These are phyloP conservation scores for Metarhizium anisopliae DNA, from an alignment of 2,329 filamentous ascomycete species.

Conservation along the genomic window DNA sequence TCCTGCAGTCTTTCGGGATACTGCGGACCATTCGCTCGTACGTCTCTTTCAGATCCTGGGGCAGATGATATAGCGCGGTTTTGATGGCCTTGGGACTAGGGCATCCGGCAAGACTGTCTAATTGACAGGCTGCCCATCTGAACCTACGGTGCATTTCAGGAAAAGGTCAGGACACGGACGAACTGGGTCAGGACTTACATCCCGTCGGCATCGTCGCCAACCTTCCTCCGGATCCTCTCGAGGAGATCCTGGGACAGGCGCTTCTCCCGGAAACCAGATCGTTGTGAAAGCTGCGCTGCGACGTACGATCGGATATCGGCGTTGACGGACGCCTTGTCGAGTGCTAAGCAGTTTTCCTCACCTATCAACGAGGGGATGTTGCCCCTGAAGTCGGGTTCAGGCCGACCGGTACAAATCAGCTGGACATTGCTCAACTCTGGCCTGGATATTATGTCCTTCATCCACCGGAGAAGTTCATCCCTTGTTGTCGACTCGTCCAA, in stretches of 20 bases:
- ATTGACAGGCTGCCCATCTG: constrained; percentile 18
- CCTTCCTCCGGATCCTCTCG: constrained; percentile 4
- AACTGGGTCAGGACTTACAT: constrained; percentile 10
- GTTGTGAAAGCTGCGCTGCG: constrained; percentile 8
- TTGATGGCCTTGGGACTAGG: too few relatives aligned
- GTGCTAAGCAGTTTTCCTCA: constrained; percentile 9
- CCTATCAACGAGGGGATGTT: constrained; percentile 7
- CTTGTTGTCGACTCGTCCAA: constrained; percentile 15
- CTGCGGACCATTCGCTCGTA: too few relatives aligned
- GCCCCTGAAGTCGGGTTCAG: constrained; percentile 10
- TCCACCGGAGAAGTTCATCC: constrained; percentile 11
- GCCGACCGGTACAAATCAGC: constrained; percentile 11
- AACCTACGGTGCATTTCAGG: constrained; percentile 11
- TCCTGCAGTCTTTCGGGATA: too few relatives aligned
- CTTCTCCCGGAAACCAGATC: constrained; percentile 10
- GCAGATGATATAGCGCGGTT: too few relatives aligned
- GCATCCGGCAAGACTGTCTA: constrained; percentile 9
- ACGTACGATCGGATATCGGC: constrained; percentile 10
- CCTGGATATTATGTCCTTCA: constrained; percentile 5
- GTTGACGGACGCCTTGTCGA: constrained; percentile 10
- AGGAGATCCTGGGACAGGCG: constrained; percentile 7
- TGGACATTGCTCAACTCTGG: constrained; percentile 5
- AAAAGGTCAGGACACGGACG: too few relatives aligned
- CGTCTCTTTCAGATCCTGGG: too few relatives aligned
- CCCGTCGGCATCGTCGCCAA: constrained; percentile 15